Percentiles rank a stretch among this genome's conserved stretches.
phyloP scores from a whole-genome alignment of 352 stramenopile genomes.

The Poterioochromonas sp. region DNA sequence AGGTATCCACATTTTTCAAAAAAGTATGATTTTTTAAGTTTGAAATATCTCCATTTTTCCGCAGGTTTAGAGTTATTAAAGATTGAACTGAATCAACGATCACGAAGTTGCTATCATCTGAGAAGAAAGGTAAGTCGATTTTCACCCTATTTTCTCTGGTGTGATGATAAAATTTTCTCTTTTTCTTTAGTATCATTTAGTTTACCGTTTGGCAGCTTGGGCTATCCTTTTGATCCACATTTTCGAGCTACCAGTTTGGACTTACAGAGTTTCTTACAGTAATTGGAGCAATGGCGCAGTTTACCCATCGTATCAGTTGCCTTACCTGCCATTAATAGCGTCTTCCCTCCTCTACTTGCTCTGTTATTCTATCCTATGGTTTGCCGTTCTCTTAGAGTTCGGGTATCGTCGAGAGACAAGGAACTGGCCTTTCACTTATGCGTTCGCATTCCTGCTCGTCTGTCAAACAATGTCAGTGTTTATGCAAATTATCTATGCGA shows the following conservation, averaged over 20 bases:
- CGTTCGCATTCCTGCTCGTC: background rate
- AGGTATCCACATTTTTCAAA: background rate
- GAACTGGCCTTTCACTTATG: background rate
- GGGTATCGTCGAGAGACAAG: background rate
- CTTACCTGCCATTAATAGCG: background rate
- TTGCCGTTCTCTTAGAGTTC: background rate
- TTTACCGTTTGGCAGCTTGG: slow-evolving; percentile 13
- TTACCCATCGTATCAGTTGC: background rate
- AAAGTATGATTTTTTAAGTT: no score
- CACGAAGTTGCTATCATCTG: background rate
- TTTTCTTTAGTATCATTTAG: background rate
- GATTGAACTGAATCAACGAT: background rate
- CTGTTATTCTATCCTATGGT: background rate
- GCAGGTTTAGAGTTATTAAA: background rate
- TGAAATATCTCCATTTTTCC: no score
- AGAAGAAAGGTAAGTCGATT: background rate
- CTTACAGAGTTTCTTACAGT: background rate
- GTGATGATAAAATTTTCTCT: background rate
- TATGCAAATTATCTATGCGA: background rate
- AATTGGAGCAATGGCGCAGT: background rate
- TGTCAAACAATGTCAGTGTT: background rate
- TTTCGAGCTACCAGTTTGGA: slow-evolving; percentile 2
- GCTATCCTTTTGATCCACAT: background rate
- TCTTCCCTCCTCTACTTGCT: background rate
- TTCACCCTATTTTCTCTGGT: background rate